Conservation (phyloP, 2,329 filamentous ascomycete genomes). For the Didymella sp. region DNA sequence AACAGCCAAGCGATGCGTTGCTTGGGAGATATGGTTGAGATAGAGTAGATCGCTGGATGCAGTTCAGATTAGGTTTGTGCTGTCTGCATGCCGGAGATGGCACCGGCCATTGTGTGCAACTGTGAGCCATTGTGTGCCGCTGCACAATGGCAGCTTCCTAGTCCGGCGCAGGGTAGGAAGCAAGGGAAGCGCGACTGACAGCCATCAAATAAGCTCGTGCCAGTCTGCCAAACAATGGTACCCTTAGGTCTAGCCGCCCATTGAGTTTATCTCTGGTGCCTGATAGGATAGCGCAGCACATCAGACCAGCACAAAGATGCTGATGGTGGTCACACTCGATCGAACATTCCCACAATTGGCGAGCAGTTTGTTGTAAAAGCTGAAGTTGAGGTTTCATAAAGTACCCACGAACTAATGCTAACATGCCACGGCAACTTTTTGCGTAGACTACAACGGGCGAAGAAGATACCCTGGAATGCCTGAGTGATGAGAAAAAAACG, state of each 20-base stretch:
- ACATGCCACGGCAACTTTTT: constrained; percentile 39
- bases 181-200: constrained; percentile 12
- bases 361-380: constrained; percentile 2
- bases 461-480: constrained; percentile 27
- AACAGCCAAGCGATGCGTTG: constrained; percentile 9
- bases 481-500: constrained; percentile 29
- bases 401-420: constrained; percentile 17
- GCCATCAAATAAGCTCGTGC: constrained; percentile 8
- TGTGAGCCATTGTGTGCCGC: constrained; percentile 5
- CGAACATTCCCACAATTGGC: background rate
- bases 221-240: background rate
- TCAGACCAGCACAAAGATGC: constrained; percentile 1
- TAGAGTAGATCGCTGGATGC: constrained; percentile 17
- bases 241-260: background rate
- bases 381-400: constrained; percentile 4
- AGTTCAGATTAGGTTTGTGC: constrained; percentile 30
- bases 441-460: constrained; percentile 47
- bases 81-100: constrained; percentile 16
- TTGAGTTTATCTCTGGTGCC: background rate
- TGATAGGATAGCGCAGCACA: background rate
- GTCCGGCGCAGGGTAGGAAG: constrained; percentile 11
- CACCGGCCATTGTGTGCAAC: constrained; percentile 19
- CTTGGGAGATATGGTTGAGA: constrained; percentile 6
- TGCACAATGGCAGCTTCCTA: constrained; percentile 8
- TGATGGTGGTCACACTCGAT: background rate